Conservation (phyloP, 345 rosid species). For the Salix suchowensis region DNA sequence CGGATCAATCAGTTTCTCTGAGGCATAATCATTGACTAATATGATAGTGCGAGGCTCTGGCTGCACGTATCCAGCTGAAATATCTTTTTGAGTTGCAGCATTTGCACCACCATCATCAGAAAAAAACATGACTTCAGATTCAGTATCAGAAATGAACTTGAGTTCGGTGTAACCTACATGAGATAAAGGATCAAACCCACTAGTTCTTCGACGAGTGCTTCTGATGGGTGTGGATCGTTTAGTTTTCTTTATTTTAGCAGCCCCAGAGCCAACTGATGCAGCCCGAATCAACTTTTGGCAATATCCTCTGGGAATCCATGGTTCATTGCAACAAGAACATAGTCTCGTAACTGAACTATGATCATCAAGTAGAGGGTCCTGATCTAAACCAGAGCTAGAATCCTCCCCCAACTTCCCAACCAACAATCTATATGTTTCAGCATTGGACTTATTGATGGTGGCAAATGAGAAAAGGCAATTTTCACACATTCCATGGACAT, state of each 20-base stretch:
- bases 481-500: constrained; percentile 77
- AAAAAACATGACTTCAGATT: constrained; percentile 39
- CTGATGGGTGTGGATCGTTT: constrained; percentile 14
- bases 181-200: constrained; percentile 39
- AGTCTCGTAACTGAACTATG: constrained; percentile 16
- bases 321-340: constrained; percentile 72
- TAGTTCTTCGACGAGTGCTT: constrained; percentile 26
- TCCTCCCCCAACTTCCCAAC: constrained; percentile 70
- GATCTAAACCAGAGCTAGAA: constrained; percentile 32
- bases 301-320: constrained; percentile 40
- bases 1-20: constrained; percentile 42
- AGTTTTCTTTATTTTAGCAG: constrained; percentile 19
- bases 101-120: constrained; percentile 33
- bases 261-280: constrained; percentile 24
- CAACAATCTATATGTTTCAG: constrained; percentile 78
- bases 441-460: constrained; percentile 63
- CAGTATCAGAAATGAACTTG: constrained; percentile 58
- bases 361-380: constrained; percentile 25
- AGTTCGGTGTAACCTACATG: constrained; percentile 68
- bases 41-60: constrained; percentile 26
- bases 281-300: constrained; percentile 26
- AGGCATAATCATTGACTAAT: constrained; percentile 31
- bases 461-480: constrained; percentile 76
- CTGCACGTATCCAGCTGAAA: constrained; percentile 24
- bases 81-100: constrained; percentile 22